Evolutionary conservation across 1,284 basidiomycete species (phyloP), one percentile per base, ranked within the genome.

Genomic region (Sanghuangporus weigelae): DNA sequence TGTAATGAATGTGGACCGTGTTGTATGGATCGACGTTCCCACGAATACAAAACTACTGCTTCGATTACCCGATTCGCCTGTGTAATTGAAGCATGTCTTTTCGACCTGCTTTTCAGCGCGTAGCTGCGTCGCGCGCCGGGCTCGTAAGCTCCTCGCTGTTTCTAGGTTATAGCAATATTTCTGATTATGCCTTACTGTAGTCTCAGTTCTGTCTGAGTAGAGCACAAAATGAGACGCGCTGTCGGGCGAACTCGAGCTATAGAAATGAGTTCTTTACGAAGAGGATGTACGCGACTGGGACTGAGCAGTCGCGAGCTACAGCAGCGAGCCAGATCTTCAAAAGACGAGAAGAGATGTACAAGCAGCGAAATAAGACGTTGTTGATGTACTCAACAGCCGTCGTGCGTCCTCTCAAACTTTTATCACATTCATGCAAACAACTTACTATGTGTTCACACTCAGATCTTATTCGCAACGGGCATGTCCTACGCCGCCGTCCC

Each of bases 401-500:
- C 59, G 91, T 92, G 76, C 66, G 88, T 78, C 31, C 78, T 16
- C 19, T 46, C 10, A 42, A 12, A 42, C 64, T 51, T 44, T 21
- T 44, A n/a, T 61, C 42, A 65, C 56, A 55, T 59, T 14, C 38
- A 54, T 56, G n/a, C 39, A 11, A 48, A 54, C 2, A 3, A 35
- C 16, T 7, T 7, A n/a, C 6, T 16, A 7, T n/a, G 44, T 4
- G 2, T 31, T 2, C 3, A 4, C 26, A 3, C 3, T 31, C 44
- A 95, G 89, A 87, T 98, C 63, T 77, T 98, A 36, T 71, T 92
- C 31, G 90, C 87, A 0, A 76, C 93, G 1, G 96, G 96, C 7
- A 81, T 91, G 44, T 93, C 93, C 7, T 99, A 99, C 74, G 96
- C 97, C 19, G 93, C 97, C 38, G 97, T 99, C 1, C 97, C 97